phyloP scores from a whole-genome alignment of 2,329 filamentous ascomycete genomes.

The Arthroderma sp. region DNA sequence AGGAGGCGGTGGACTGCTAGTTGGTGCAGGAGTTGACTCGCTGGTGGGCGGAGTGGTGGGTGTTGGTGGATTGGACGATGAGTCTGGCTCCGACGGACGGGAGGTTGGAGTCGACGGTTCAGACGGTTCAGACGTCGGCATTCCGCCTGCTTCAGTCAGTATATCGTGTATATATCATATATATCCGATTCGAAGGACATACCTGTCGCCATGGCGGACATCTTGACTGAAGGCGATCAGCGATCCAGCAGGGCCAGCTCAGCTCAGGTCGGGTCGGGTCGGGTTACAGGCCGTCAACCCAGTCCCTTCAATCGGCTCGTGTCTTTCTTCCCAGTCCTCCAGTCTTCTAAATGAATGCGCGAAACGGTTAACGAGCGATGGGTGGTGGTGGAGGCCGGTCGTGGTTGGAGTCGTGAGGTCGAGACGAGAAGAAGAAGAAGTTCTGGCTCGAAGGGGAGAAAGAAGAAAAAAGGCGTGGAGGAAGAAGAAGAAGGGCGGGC shows the following conservation, averaged over 20 bases:
- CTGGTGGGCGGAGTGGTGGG: neutral
- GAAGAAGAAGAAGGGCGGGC: neutral
- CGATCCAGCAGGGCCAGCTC: neutral
- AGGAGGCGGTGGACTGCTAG: neutral
- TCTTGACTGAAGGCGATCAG: neutral
- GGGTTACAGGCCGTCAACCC: too few species aligned
- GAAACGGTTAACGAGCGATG: too few species aligned
- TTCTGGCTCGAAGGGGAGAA: neutral
- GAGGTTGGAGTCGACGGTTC: neutral
- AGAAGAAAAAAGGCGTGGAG: neutral
- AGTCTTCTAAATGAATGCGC: too few species aligned
- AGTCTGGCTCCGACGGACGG: neutral
- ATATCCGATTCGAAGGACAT: neutral
- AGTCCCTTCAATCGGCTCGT: too few species aligned
- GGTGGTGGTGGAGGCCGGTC: too few species aligned
- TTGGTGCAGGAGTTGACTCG: neutral
- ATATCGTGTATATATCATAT: neutral
- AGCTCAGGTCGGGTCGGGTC: neutral
- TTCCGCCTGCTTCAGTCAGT: neutral
- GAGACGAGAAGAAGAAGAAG: neutral
- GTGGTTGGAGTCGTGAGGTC: too few species aligned
- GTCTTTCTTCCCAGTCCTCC: too few species aligned
- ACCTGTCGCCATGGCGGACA: conserved; percentile 1
- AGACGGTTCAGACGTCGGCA: neutral
- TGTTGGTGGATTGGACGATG: neutral